Base-by-base conservation (phyloP, 805 yeast species). In the Ogataea naganishii region DNA sequence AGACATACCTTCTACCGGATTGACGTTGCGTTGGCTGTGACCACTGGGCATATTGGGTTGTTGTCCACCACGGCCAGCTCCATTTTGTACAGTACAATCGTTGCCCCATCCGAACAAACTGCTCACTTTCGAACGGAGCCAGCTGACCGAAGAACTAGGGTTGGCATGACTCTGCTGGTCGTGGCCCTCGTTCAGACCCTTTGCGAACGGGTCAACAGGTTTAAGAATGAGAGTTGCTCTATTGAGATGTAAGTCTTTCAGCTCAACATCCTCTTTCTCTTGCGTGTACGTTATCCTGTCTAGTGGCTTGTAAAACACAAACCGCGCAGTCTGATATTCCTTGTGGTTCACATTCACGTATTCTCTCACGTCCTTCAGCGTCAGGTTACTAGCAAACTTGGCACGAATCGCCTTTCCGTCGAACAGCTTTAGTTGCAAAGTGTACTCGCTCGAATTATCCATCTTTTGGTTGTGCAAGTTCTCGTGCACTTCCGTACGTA, bases 201-300 rank as follows among this genome's bases (percentile, higher is more conserved):
- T n/a, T n/a, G n/a, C 51, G 22, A 40, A 43, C 10, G 49, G 50
- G 29, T 53, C 58, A 3, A 49, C 24, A 4, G 92, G 88, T 46
- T 81, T 80, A 39, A 86, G 58, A 15, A 83, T 75, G 27, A 86
- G 52, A 0, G 80, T 83, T 8, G 94, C 77, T 34, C 94, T 63
- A 11, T 71, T 64, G 30, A 86, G 57, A 14, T 72, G 75, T 32
- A 86, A 58, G 4, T 61, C 66, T 16, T 48, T 49, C 22, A 86
- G 57, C 35, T 56, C 42, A 25, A 43, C 55, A 33, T 64, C 63
- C 41, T 85, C 89, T 29, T 79, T 80, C 0, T 72, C 68, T 4
- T 65, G 68, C 2, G 75, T 57, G 36, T 79, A 85, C 0, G 79
- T 69, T 5, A 72, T 64, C 34, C 81, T 67, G 14, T 84, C 88